A percentile compares a stretch with the other conserved stretches of the same genome.
Conservation (phyloP, 202 grass and related monocot genomes). For the Carex sylvatica region DNA sequence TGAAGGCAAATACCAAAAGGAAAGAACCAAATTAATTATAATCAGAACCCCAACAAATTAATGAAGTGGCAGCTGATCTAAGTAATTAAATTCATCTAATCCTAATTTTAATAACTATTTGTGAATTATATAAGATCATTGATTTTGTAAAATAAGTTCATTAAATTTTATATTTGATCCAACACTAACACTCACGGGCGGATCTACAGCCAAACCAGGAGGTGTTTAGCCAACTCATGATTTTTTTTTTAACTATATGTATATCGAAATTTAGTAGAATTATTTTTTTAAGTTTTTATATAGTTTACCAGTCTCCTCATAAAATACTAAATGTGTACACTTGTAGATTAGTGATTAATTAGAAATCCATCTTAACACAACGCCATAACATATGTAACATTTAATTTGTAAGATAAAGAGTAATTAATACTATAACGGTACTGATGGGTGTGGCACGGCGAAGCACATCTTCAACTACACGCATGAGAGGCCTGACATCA, state of each 20-base stretch:
- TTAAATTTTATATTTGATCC: neutral
- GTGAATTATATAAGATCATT: neutral
- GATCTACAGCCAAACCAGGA: too few species aligned
- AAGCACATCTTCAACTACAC: constrained; percentile 31
- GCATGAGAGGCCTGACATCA: constrained; percentile 33
- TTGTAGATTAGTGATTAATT: too few species aligned
- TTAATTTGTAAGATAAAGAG: neutral
- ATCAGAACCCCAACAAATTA: neutral
- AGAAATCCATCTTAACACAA: too few species aligned
- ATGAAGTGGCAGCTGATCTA: neutral
- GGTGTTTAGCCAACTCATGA: too few species aligned
- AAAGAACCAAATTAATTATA: neutral
- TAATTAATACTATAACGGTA: constrained; percentile 19
- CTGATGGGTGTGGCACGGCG: constrained; percentile 24
- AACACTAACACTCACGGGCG: too few species aligned
- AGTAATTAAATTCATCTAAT: neutral
- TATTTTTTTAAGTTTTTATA: too few species aligned
- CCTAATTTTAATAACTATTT: neutral
- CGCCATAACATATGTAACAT: neutral
- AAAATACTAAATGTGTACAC: too few species aligned
- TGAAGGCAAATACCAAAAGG: neutral
- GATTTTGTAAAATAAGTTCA: neutral
- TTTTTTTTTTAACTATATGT: too few species aligned
- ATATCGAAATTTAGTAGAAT: too few species aligned
- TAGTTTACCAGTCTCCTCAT: too few species aligned